phyloP scores from a whole-genome alignment of 139 green algal species.

The Chlamydomonas sp. region DNA sequence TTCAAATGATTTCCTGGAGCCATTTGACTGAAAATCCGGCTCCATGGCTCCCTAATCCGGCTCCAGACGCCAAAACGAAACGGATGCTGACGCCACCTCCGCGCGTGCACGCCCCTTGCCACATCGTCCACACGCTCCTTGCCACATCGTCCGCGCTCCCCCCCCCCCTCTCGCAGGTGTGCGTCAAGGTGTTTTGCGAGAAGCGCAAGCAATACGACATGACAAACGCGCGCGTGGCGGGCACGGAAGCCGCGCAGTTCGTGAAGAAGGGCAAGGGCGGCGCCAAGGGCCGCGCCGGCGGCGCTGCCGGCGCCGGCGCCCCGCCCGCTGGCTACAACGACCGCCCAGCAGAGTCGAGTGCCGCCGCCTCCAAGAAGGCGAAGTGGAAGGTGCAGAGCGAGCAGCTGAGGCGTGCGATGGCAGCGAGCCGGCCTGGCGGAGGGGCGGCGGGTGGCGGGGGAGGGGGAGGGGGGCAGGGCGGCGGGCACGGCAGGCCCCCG shows the following conservation, averaged over 20 bases:
- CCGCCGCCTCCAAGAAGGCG: constrained; percentile 8
- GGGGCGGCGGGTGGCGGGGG: too few species aligned
- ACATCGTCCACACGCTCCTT: too few species aligned
- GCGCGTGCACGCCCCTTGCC: too few species aligned
- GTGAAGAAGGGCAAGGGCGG: constrained; percentile 23
- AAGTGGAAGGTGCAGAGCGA: constrained; percentile 60
- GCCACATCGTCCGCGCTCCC: too few species aligned
- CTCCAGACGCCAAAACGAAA: too few species aligned
- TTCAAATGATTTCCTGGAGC: too few species aligned
- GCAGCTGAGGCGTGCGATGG: constrained; percentile 48
- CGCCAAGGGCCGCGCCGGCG: constrained; percentile 23
- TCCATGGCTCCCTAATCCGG: too few species aligned
- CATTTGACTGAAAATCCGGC: too few species aligned
- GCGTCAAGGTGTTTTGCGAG: constrained; percentile 30
- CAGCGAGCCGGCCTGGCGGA: constrained; percentile 10
- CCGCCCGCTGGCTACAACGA: not conserved
- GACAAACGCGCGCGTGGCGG: constrained; percentile 12
- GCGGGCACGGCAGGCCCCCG: not conserved
- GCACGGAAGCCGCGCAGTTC: constrained; percentile 18
- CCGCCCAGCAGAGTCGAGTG: not conserved
- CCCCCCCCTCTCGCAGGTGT: constrained; percentile 14
- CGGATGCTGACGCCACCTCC: too few species aligned
- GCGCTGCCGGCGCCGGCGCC: constrained; percentile 2
- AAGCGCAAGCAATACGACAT: constrained; percentile 33
- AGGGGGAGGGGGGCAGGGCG: too few species aligned